Evolutionary conservation across 225 moss, liverwort and hornwort genomes (phyloP).

Genomic region (Lunularia cruciata): DNA sequence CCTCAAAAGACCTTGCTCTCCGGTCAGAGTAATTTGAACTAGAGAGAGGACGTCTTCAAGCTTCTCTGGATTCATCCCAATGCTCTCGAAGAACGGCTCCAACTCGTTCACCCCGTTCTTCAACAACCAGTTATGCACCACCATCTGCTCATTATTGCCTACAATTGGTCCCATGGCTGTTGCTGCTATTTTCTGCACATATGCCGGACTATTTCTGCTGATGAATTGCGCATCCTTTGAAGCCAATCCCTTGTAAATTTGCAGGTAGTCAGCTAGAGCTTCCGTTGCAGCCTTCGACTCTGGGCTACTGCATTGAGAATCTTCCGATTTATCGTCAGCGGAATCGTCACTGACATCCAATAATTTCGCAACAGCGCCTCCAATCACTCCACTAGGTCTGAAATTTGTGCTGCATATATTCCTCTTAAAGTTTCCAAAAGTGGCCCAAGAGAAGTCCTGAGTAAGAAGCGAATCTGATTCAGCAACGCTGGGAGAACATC

Average conservation of each 20-base stretch:
- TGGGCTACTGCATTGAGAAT: not conserved
- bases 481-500: not conserved
- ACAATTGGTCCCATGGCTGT: not conserved
- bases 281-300: constrained; percentile 4
- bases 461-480: not conserved
- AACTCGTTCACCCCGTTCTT: constrained; percentile 29
- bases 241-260: constrained; percentile 26
- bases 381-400: not conserved
- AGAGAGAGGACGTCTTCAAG: constrained; percentile 32
- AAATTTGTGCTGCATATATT: not conserved
- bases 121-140: constrained; percentile 23
- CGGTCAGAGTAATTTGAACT: constrained; percentile 27
- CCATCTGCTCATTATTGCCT: not conserved
- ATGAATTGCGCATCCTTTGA: constrained; percentile 31
- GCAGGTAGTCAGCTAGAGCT: constrained; percentile 24
- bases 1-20: constrained; percentile 39
- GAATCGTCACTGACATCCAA: not conserved
- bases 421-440: not conserved
- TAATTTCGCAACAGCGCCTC: not conserved
- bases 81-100: constrained; percentile 43
- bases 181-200: constrained; percentile 17
- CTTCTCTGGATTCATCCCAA: constrained; percentile 39
- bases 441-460: not conserved
- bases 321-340: not conserved
- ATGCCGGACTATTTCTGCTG: constrained; percentile 30